Evolutionary conservation across 176 grass and related monocot species (phyloP), one percentile per base, ranked within the genome.

Genomic region (Microstegium vimineum): DNA sequence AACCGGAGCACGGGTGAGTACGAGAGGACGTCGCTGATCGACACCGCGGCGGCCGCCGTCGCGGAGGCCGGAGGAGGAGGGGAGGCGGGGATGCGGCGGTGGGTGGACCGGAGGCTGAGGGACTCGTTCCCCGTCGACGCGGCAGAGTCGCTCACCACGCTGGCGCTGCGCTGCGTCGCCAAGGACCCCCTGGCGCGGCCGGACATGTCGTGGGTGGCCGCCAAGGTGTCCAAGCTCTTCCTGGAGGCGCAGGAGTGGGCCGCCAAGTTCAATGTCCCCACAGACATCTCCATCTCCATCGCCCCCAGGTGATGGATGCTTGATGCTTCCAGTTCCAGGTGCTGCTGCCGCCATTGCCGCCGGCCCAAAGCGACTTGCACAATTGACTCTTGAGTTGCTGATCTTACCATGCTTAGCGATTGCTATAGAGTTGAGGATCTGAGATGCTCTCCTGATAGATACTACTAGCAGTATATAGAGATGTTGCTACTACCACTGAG

Each of bases 271-370:
- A 73, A 79, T 8, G 10, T 87, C 56, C 84, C 89, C 40, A 91
- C 93, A 23, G 96, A 91, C 56, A 91, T 98, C 74, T 93, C 93
- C 32, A 37, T 95, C 70, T 91, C 95, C 30, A 82, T 95, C 18
- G 90, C 79, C 33, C 90, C 92, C 2, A 65, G 95, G 52, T 97
- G 85, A 92, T 51, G 46, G 1, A 11, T 45, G 22, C n/a, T n/a
- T n/a, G 32, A 37, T 60, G 1, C 5, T 10, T 0, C 4, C 13
- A 5, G 8, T 10, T 0, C 4, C 13, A 5, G 1, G 12, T 17
- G 43, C 31, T 4, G 37, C 51, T 20, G 11, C 6, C 27, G 45
- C 74, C 83, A 49, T 62, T 18, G 16, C 69, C 25, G 4, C 5
- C 4, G 15, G 49, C 49, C 49, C 5, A 52, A n/a, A n/a, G 20